These are phyloP conservation scores for Trichoderma sp. DNA, from an alignment of 2,329 filamentous ascomycete species.

Conservation along the genomic window DNA sequence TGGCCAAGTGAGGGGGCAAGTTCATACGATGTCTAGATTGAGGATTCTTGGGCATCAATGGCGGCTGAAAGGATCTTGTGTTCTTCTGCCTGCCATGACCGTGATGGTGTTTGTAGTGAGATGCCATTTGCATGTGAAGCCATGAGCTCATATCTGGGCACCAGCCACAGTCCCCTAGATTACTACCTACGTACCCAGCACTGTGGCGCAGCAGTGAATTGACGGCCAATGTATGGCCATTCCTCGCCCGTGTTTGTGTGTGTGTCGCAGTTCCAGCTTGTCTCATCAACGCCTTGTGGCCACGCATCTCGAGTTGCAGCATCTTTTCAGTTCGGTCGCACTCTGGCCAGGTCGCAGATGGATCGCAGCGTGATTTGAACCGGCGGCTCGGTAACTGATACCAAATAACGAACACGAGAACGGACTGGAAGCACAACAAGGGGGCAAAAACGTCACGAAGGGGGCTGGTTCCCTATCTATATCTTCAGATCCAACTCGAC, in stretches of 20 bases:
- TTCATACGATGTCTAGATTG: too few species aligned
- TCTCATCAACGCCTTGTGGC: not conserved
- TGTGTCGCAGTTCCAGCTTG: not conserved
- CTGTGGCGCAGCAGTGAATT: slow-evolving; percentile 4
- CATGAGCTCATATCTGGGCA: not conserved
- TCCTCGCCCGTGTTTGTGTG: not conserved
- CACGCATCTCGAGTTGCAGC: slow-evolving; percentile 18
- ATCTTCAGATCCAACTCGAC: too few species aligned
- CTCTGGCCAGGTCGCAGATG: slow-evolving; percentile 18
- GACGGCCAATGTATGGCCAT: too few species aligned
- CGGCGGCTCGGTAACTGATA: not conserved
- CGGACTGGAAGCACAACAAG: not conserved
- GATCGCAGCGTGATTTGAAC: slow-evolving; percentile 17
- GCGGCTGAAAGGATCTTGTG: too few species aligned
- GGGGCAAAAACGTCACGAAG: too few species aligned
- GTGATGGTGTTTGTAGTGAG: too few species aligned
- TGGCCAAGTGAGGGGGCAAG: slow-evolving; percentile 29
- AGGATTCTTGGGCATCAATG: too few species aligned
- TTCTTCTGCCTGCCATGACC: too few species aligned
- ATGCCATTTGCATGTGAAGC: too few species aligned
- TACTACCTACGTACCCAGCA: too few species aligned
- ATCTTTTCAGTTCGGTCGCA: not conserved
- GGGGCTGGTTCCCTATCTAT: too few species aligned
- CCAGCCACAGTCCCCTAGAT: too few species aligned
- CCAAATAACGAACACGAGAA: slow-evolving; percentile 1